Evolutionary conservation across 208 protist species (phyloP).

Genomic region (Strigomonas galati): DNA sequence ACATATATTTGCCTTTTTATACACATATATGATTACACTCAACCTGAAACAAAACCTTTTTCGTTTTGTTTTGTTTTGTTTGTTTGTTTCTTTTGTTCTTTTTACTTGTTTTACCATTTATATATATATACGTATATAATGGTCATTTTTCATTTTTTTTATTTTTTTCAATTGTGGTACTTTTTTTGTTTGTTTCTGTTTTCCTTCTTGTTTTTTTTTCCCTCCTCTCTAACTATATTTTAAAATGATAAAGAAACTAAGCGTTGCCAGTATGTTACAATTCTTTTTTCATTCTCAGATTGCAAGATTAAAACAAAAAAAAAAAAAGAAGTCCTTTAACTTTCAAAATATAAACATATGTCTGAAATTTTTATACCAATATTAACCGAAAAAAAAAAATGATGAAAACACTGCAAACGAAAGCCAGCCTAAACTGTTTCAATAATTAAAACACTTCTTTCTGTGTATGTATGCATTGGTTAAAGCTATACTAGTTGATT

Average conservation of each 20-base stretch:
- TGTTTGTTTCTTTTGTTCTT: slow-evolving; percentile 12
- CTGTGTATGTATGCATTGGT: neutral
- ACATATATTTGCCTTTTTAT: neutral
- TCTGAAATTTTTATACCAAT: neutral
- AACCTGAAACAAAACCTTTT: slow-evolving; percentile 10
- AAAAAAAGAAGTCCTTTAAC: slow-evolving; percentile 12
- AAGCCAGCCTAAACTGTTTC: too few species aligned
- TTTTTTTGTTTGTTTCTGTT: slow-evolving; percentile 9
- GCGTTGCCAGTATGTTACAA: neutral
- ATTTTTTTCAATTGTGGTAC: neutral
- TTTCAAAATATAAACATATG: neutral
- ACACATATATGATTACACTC: slow-evolving; percentile 6
- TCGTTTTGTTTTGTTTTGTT: slow-evolving; percentile 15
- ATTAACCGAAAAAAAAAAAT: neutral
- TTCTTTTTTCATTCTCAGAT: neutral
- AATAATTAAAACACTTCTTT: too few species aligned
- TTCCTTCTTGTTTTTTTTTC: slow-evolving; percentile 7
- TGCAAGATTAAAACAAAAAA: neutral
- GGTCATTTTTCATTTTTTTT: slow-evolving; percentile 21
- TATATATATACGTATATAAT: slow-evolving; percentile 3
- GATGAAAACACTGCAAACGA: too few species aligned
- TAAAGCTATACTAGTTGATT: neutral
- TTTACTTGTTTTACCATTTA: slow-evolving; percentile 6
- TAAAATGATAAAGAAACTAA: neutral
- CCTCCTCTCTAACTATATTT: neutral